Evolutionary conservation across 2,329 filamentous ascomycete genomes (phyloP).

Genomic region (Exophiala oligosperma): DNA sequence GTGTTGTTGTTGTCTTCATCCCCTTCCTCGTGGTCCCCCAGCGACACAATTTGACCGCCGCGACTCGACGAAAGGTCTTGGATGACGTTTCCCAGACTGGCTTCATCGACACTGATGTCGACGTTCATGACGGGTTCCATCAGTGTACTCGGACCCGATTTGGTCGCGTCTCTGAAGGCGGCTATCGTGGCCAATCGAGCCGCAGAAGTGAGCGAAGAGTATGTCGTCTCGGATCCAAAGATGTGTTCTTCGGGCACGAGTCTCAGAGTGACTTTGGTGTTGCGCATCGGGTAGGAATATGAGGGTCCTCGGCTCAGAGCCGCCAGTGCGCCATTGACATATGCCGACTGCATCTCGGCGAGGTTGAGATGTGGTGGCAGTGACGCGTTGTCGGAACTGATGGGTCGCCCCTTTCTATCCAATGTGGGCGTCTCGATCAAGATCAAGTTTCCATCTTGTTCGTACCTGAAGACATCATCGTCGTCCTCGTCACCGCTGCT

Average conservation of each 20-base stretch:
- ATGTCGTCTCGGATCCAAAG: constrained; percentile 66
- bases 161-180: constrained; percentile 64
- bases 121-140: constrained; percentile 95
- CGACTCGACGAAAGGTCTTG: constrained; percentile 75
- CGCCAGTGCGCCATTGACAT: constrained; percentile 78
- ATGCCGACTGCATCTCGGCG: constrained; percentile 50
- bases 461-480: constrained; percentile 36
- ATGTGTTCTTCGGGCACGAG: constrained; percentile 67
- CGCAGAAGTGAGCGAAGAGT: constrained; percentile 67
- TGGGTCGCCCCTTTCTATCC: constrained; percentile 39
- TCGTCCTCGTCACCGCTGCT: constrained; percentile 24
- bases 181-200: constrained; percentile 67
- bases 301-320: constrained; percentile 83
- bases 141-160: constrained; percentile 59
- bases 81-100: constrained; percentile 75
- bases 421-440: constrained; percentile 56
- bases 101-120: constrained; percentile 81
- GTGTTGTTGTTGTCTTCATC: constrained; percentile 25
- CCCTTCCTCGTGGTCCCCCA: constrained; percentile 53
- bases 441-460: constrained; percentile 70
- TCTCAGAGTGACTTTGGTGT: constrained; percentile 67
- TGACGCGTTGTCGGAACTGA: constrained; percentile 45
- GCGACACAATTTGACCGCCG: constrained; percentile 72
- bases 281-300: constrained; percentile 76
- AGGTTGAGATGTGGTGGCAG: constrained; percentile 57